A percentile compares a stretch with the other conserved stretches of the same genome.
Conservation (phyloP, 148 eudicot genomes). For the Oxyria digyna region DNA sequence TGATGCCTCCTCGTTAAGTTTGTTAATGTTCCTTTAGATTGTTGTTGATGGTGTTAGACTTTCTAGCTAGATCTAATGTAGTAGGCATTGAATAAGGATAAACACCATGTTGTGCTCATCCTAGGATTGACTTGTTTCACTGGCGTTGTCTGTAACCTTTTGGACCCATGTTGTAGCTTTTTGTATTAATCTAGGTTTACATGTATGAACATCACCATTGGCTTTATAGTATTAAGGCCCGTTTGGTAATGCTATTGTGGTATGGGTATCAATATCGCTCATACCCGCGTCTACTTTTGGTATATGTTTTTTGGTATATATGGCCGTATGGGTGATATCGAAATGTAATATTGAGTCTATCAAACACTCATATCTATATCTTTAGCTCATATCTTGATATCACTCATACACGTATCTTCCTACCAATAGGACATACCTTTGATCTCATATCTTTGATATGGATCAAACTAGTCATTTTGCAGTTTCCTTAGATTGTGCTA, state of each 20-base stretch:
- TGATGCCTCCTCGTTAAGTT: not conserved
- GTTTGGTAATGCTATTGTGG: too few relatives aligned
- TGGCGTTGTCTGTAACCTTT: not conserved
- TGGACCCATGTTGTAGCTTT: not conserved
- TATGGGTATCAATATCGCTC: too few relatives aligned
- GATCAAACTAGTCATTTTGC: not conserved
- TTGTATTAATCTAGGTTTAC: constrained; percentile 2
- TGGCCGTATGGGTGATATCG: too few relatives aligned
- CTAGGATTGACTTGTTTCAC: not conserved
- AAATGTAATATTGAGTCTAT: too few relatives aligned
- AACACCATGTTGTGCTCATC: constrained; percentile 6
- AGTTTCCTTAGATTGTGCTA: not conserved
- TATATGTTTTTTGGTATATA: too few relatives aligned
- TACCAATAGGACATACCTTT: too few relatives aligned
- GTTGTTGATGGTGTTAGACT: not conserved
- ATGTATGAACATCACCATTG: not conserved
- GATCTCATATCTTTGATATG: too few relatives aligned
- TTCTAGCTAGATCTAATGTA: not conserved
- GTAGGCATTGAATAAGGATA: not conserved
- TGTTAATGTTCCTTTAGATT: not conserved
- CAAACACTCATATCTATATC: too few relatives aligned
- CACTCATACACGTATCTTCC: too few relatives aligned
- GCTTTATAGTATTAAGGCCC: not conserved
- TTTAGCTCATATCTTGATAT: too few relatives aligned
- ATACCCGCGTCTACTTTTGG: too few relatives aligned